Conservation (phyloP, 108 stramenopile species). For the Skeletonema marinoi region DNA sequence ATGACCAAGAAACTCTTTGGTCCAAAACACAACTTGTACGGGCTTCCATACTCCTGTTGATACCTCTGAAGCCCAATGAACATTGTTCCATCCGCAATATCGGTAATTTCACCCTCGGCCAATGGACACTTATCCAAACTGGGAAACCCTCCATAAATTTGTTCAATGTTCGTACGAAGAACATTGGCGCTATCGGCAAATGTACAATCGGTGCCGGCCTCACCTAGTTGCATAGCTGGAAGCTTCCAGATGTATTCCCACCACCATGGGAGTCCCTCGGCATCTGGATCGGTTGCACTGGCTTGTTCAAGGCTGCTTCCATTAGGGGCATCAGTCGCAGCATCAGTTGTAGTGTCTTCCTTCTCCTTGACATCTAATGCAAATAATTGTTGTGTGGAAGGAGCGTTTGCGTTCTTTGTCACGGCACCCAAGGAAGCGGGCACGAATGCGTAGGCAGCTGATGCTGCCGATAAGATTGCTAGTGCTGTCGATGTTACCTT, state of each 20-base stretch:
- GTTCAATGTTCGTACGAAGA: slow-evolving; percentile 89
- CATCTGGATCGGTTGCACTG: slow-evolving; percentile 20
- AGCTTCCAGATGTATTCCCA: slow-evolving; percentile 89
- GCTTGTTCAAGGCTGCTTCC: background rate
- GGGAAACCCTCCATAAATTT: slow-evolving; percentile 96
- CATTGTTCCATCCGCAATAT: slow-evolving; percentile 92
- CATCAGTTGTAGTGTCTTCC: slow-evolving; percentile 1
- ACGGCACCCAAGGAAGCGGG: background rate
- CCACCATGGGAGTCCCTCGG: slow-evolving; percentile 87
- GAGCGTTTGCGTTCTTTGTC: background rate
- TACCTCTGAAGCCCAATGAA: slow-evolving; percentile 93
- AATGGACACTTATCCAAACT: slow-evolving; percentile 87
- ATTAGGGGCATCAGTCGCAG: background rate
- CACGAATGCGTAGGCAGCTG: slow-evolving; percentile 4
- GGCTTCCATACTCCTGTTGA: slow-evolving; percentile 76
- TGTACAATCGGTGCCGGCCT: slow-evolving; percentile 66
- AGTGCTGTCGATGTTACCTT: slow-evolving; percentile 13
- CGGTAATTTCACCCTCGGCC: slow-evolving; percentile 90
- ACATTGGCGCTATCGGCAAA: slow-evolving; percentile 88
- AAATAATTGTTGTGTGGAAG: background rate
- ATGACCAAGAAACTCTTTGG: slow-evolving; percentile 96
- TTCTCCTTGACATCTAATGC: slow-evolving; percentile 11
- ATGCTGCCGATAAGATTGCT: slow-evolving; percentile 8
- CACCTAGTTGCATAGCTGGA: slow-evolving; percentile 61
- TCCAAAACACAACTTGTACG: slow-evolving; percentile 97